Conservation (phyloP, 2,329 filamentous ascomycete genomes). For the Botryosphaeria dothidea region DNA sequence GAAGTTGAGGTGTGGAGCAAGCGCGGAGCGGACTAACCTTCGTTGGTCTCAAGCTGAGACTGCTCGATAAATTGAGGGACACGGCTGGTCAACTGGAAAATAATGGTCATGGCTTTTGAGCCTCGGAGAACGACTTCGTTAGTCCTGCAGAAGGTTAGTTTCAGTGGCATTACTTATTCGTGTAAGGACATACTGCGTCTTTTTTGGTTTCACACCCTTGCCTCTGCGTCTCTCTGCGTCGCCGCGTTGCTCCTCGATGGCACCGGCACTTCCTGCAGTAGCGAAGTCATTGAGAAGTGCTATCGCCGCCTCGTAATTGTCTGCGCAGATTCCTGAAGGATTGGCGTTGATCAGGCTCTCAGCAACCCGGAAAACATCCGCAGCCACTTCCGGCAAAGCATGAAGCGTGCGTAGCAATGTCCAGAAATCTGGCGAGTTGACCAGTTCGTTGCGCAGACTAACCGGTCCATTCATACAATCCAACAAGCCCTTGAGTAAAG, state of each 20-base stretch:
- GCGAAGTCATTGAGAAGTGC: slow-evolving; percentile 87
- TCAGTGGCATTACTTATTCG: background rate
- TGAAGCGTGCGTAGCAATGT: slow-evolving; percentile 78
- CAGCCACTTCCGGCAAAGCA: slow-evolving; percentile 67
- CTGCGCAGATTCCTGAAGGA: slow-evolving; percentile 83
- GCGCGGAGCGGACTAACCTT: slow-evolving; percentile 58
- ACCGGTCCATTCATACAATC: slow-evolving; percentile 77
- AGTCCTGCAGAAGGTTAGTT: slow-evolving; percentile 48
- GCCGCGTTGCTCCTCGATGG: slow-evolving; percentile 67
- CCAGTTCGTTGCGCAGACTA: slow-evolving; percentile 84
- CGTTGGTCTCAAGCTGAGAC: slow-evolving; percentile 83
- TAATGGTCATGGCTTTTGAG: slow-evolving; percentile 75
- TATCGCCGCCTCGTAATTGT: slow-evolving; percentile 92
- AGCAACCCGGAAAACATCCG: slow-evolving; percentile 83
- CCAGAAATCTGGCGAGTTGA: slow-evolving; percentile 98
- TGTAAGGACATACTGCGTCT: slow-evolving; percentile 53
- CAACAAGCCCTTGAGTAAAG: slow-evolving; percentile 76
- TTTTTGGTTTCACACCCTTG: slow-evolving; percentile 55
- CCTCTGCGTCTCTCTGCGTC: slow-evolving; percentile 56
- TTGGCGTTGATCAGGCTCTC: slow-evolving; percentile 69
- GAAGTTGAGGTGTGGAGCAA: background rate
- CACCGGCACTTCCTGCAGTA: slow-evolving; percentile 73
- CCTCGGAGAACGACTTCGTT: slow-evolving; percentile 75
- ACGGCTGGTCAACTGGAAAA: slow-evolving; percentile 78
- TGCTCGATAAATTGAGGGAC: slow-evolving; percentile 88